Base-by-base conservation (phyloP, 805 yeast genomes). In the Blastobotrys terrestris region DNA sequence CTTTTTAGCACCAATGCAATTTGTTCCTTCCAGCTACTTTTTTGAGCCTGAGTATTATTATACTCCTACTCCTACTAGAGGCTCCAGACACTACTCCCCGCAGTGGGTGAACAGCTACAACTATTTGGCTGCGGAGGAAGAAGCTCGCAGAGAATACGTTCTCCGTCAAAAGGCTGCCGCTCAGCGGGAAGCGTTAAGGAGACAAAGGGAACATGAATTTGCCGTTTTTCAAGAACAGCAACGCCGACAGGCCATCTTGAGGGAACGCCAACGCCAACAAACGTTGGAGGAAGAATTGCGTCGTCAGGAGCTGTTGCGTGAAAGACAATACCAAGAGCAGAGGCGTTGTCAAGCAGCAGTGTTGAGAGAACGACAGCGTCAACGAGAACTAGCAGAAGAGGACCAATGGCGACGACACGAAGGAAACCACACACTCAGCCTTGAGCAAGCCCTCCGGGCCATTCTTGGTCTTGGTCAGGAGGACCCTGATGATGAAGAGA, bases 81-180 rank as follows among this genome's bases (percentile, higher is more conserved):
- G n/a, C 14, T 50, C 20, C 15, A 40, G 46, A 15, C 21, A 31
- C 40, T 19, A 31, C 44, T 53, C 43, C 16, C 51, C 47, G 44
- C 35, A 52, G 19, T 39, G 43, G 21, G 47, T 35, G 16, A 46
- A 31, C 49, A 3, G 35, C 43, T 44, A 44, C 40, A 47, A 52
- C 18, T 14, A 31, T 26, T 39, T 55, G 13, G 53, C 53, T 15
- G 50, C 44, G 14, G 52, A 51, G 39, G 55, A 51, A 3, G 49
- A 51, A 35, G 54, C 54, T 43, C 39, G 44, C 2, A 53, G 53
- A 39, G 48, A 43, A 39, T 49, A 53, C 43, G 44, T 49, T 15
- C 53, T 48, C 3, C 53, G 44, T 11, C 53, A 53, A 39, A 14
- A 19, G 5, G 31, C 48, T 14, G 53, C 47, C 18, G 41, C 19